These are phyloP conservation scores for Neurospora discreta DNA, from an alignment of 495 filamentous ascomycete genomes.

Conservation along the genomic window DNA sequence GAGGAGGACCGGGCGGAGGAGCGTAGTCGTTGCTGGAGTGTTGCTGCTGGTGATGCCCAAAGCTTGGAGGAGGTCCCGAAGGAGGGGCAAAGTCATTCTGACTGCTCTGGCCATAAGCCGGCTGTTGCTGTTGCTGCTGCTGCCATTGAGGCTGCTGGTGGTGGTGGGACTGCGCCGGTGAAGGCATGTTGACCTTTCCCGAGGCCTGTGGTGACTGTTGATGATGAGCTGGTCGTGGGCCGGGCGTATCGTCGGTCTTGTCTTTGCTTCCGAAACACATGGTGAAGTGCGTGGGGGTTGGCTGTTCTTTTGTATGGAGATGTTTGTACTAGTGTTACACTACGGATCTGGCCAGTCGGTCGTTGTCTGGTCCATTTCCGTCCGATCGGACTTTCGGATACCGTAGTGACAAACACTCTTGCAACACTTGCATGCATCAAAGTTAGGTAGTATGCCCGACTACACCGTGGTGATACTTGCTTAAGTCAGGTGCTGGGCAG, in stretches of 20 bases:
- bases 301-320: no score
- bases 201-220: slow-evolving; percentile 16
- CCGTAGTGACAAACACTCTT: neutral
- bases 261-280: slow-evolving; percentile 39
- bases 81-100: slow-evolving; percentile 1
- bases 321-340: no score
- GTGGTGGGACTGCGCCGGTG: neutral
- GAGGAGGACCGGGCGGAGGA: slow-evolving; percentile 29
- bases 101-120: neutral
- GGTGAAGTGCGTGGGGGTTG: neutral
- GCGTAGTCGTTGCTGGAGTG: slow-evolving; percentile 13
- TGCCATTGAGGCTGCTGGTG: slow-evolving; percentile 3
- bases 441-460: neutral
- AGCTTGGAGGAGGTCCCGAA: neutral
- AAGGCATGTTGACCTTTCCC: slow-evolving; percentile 6
- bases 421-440: neutral
- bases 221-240: slow-evolving; percentile 9
- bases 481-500: neutral
- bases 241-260: slow-evolving; percentile 17
- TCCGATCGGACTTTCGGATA: neutral
- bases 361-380: neutral
- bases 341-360: neutral
- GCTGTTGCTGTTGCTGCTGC: slow-evolving; percentile 11
- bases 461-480: neutral
- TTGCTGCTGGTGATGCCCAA: slow-evolving; percentile 2